phyloP scores from a whole-genome alignment of 352 stramenopile species.

The Globisporangium carolinianum region DNA sequence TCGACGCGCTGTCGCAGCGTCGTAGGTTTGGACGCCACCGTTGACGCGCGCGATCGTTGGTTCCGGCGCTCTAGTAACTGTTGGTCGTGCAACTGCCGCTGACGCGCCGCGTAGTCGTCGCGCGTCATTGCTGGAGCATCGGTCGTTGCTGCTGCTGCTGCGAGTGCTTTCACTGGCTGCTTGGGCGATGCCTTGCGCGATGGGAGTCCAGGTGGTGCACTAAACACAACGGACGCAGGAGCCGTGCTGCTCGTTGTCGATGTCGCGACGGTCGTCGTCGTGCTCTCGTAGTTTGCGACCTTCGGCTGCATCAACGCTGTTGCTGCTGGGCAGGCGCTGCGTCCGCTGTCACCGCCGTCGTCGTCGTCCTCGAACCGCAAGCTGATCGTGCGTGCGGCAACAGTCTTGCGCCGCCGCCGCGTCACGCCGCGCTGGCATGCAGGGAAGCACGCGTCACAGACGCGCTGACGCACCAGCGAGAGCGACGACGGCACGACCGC shows the following conservation, averaged over 20 bases:
- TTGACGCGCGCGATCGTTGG: constrained; percentile 6
- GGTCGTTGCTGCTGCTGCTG: not conserved
- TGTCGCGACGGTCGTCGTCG: constrained; percentile 3
- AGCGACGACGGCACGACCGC: constrained; percentile 60
- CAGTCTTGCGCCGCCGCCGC: constrained; percentile 8
- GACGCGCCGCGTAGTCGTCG: not conserved
- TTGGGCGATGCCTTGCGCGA: not conserved
- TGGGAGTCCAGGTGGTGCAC: not conserved
- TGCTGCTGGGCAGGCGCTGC: no score
- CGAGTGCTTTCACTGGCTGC: not conserved
- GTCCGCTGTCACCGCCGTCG: not conserved
- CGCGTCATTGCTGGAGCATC: not conserved
- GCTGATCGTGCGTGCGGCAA: constrained; percentile 11
- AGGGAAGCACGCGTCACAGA: constrained; percentile 68
- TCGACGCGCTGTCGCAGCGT: constrained; percentile 2
- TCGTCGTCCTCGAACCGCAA: constrained; percentile 9
- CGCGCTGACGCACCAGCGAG: constrained; percentile 55
- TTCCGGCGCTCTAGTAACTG: not conserved
- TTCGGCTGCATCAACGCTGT: no score
- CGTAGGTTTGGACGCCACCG: constrained; percentile 2
- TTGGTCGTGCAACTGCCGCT: not conserved
- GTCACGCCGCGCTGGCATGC: constrained; percentile 27
- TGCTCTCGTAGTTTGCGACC: constrained; percentile 6
- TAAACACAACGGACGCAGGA: not conserved
- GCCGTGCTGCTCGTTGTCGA: constrained; percentile 1